Evolutionary conservation across 2,329 filamentous ascomycete genomes (phyloP), one percentile per base, ranked within the genome.

Genomic region (Lasiodiplodia sp.): DNA sequence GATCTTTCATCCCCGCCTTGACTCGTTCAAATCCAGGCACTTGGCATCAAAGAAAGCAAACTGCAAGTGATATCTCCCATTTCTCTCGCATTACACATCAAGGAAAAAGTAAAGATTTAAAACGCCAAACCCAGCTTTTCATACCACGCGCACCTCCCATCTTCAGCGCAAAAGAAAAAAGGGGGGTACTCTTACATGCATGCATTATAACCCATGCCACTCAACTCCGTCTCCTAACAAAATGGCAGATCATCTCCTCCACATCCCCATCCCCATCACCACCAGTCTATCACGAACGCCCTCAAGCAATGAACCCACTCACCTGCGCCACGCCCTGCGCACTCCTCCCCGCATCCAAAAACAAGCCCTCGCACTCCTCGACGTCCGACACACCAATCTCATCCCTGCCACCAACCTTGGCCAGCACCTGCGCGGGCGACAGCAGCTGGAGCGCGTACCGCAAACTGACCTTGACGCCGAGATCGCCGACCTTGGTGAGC

Each of bases 391-490:
- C 84, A 68, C 80, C 81, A 63, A 84, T 84, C 75, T 72, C 86
- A 52, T 82, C 82, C 55, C 76, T 77, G 16, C 82, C 82, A 38
- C 79, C 78, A 18, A 96, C 92, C 78, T 92, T 91, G 69, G 95
- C 93, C 75, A 98, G 87, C 80, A 98, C 97, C 80, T 92, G 95
- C 65, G 94, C 91, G 2, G 94, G 94, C 31, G 94, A 92, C 74
- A 99, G 85, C 73, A 99, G 83, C 82, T 98, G 96, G 78, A 99
- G 84, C 73, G 94, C 95, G 83, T 99, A 99, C 73, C 96, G 86
- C 82, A 99, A 81, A 79, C 92, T 96, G 77, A 97, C 94, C 74
- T 91, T 91, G 75, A 93, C 93, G 73, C 96, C 96, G 74, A 97
- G 91, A 76, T 92, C 88, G 52, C 93, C 88, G 75, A 99, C 89